Evolutionary conservation across 2,329 filamentous ascomycete genomes (phyloP), one percentile per base, ranked within the genome.

Genomic region (Sordariomycetes sp.): DNA sequence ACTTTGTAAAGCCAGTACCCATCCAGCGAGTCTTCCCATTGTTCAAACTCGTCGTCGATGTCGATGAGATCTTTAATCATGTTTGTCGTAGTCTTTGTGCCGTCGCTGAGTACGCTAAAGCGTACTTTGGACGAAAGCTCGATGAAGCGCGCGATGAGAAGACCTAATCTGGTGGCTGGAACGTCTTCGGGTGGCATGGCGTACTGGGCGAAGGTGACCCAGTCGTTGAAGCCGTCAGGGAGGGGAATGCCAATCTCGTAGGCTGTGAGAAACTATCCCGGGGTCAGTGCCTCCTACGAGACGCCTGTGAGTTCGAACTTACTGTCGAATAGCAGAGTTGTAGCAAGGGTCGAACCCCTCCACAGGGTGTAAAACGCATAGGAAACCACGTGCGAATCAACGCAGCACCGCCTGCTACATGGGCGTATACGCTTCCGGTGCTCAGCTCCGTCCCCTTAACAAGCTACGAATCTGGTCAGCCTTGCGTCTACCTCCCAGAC

Each of bases 321-420:
- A 78, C 69, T 53, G 77, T 63, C 24, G 72, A 70, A 45, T 68
- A 75, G 37, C 70, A 65, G 23, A 78, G 51, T 40, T 76, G 70
- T 11, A 75, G 43, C 34, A 77, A 64, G 5, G 67, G 64, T 21
- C 66, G 60, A 39, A 73, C 59, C 5, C 70, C 68, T 31, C 64
- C 58, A 16, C 61, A 52, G 1, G 59, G 53, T 1, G 52, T 46
- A 8, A 54, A 42, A 3, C 53, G 49, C 23, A 60, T 47, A 2
- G 65, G 65, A 5, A 64, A 46, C 37, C 62, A 61, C 29, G 54
- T 61, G 37, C 66, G 64, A 14, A 79, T 55, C n/a, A 81, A 52
- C 9, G 75, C 72, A 29, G 71, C 63, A 3, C 73, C 75, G 2
- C 76, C 76, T 44, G 69, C 61, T 30, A 79, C 66, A 47, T 81